Evolutionary conservation across 306 rosid species (phyloP).

Genomic region (Alnus rubra): DNA sequence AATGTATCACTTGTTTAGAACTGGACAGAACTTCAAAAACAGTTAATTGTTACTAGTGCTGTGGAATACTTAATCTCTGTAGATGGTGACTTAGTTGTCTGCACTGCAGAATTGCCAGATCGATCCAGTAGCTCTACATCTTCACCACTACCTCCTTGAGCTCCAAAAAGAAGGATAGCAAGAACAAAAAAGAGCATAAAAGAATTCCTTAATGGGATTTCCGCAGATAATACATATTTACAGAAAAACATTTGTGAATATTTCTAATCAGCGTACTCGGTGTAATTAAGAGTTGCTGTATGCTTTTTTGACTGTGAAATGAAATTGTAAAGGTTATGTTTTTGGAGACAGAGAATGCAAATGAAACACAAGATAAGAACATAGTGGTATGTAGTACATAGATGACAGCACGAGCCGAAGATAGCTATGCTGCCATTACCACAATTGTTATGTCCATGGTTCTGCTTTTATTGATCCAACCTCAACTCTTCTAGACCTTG

Average conservation of each 20-base stretch:
- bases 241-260: constrained; percentile 16
- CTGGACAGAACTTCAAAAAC: not conserved
- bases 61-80: not conserved
- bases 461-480: constrained; percentile 2
- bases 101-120: constrained; percentile 45
- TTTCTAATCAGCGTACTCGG: constrained; percentile 2
- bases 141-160: constrained; percentile 33
- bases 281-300: not conserved
- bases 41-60: not conserved
- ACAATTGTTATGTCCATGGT: not conserved
- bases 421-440: constrained; percentile 26
- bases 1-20: constrained; percentile 2
- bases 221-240: constrained; percentile 27
- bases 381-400: constrained; percentile 15
- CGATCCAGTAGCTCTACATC: constrained; percentile 37
- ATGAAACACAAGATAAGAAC: constrained; percentile 16
- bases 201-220: constrained; percentile 36
- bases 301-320: constrained; percentile 2
- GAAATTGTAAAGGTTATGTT: not conserved
- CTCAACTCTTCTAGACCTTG: constrained; percentile 2
- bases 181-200: constrained; percentile 38
- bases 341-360: constrained; percentile 9
- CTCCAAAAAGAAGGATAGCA: constrained; percentile 42
- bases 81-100: constrained; percentile 3
- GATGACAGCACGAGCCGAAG: constrained; percentile 18